These are phyloP conservation scores for Penicillium freii DNA, from an alignment of 2,329 filamentous ascomycete genomes.

Conservation along the genomic window DNA sequence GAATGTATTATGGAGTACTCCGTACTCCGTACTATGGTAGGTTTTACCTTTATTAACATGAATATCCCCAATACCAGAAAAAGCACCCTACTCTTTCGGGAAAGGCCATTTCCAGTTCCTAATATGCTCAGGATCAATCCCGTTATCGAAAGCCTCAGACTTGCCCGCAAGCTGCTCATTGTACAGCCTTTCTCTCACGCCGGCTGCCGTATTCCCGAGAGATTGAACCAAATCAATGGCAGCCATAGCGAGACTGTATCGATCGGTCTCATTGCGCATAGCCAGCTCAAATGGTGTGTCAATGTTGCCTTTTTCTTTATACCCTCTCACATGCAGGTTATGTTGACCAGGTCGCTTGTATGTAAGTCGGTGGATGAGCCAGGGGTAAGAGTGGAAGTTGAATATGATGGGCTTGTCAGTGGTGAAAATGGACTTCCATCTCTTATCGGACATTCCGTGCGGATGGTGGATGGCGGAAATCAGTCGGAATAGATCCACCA, in stretches of 20 bases:
- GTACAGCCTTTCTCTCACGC: conserved; percentile 62
- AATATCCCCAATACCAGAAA: background rate
- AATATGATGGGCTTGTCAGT: conserved; percentile 71
- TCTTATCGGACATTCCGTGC: conserved; percentile 65
- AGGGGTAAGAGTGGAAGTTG: conserved; percentile 83
- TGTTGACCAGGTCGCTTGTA: conserved; percentile 69
- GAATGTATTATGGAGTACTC: background rate
- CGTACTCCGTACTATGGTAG: too few relatives aligned
- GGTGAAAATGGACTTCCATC: conserved; percentile 71
- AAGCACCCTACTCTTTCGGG: conserved; percentile 8
- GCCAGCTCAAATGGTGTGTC: conserved; percentile 77
- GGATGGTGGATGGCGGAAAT: conserved; percentile 69
- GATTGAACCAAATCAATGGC: conserved; percentile 67
- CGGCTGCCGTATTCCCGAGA: conserved; percentile 62
- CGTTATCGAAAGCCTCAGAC: conserved; percentile 66
- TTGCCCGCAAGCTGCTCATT: conserved; percentile 63
- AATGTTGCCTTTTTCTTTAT: conserved; percentile 81
- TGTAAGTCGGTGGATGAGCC: conserved; percentile 72
- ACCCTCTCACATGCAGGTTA: conserved; percentile 72
- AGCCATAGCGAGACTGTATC: conserved; percentile 73
- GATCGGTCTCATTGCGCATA: conserved; percentile 73
- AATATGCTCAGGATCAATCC: conserved; percentile 66
- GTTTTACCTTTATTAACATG: background rate
- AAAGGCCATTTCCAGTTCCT: conserved; percentile 66
- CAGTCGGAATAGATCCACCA: conserved; percentile 77